These are phyloP conservation scores for Uronychia setigera DNA, from an alignment of 73 alveolate species.

Conservation along the genomic window DNA sequence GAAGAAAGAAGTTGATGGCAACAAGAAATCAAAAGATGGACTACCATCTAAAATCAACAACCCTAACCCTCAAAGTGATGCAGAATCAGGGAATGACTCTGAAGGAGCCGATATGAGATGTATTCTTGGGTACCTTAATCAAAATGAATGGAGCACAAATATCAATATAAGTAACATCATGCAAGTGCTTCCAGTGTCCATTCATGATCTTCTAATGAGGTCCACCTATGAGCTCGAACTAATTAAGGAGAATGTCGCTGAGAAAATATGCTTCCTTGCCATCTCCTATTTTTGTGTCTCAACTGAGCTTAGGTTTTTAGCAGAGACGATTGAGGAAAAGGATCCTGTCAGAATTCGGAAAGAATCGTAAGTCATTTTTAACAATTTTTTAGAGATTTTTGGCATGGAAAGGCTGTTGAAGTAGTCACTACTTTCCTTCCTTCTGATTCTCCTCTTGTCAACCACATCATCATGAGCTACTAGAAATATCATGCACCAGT, in stretches of 20 bases:
- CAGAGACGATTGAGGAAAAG: slow-evolving; percentile 62
- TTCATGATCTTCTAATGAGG: slow-evolving; percentile 71
- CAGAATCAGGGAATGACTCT: not conserved
- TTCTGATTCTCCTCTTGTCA: slow-evolving; percentile 76
- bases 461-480: slow-evolving; percentile 72
- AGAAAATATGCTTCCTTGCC: slow-evolving; percentile 77
- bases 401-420: slow-evolving; percentile 76
- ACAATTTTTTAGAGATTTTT: slow-evolving; percentile 68
- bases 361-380: slow-evolving; percentile 55
- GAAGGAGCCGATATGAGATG: slow-evolving; percentile 58
- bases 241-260: slow-evolving; percentile 75
- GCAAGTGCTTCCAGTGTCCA: slow-evolving; percentile 76
- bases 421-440: slow-evolving; percentile 75
- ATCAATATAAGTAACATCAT: slow-evolving; percentile 84
- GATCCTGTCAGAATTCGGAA: slow-evolving; percentile 38
- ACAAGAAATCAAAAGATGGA: no score
- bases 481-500: slow-evolving; percentile 74
- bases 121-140: slow-evolving; percentile 55
- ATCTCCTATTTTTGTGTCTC: slow-evolving; percentile 86
- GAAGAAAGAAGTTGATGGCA: no score
- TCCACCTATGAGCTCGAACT: slow-evolving; percentile 78
- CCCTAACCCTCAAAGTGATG: not conserved
- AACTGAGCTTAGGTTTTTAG: slow-evolving; percentile 74
- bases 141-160: slow-evolving; percentile 80
- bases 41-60: no score